Conservation (phyloP, 83 land plant species). For the Diphasiastrum complanatum region DNA sequence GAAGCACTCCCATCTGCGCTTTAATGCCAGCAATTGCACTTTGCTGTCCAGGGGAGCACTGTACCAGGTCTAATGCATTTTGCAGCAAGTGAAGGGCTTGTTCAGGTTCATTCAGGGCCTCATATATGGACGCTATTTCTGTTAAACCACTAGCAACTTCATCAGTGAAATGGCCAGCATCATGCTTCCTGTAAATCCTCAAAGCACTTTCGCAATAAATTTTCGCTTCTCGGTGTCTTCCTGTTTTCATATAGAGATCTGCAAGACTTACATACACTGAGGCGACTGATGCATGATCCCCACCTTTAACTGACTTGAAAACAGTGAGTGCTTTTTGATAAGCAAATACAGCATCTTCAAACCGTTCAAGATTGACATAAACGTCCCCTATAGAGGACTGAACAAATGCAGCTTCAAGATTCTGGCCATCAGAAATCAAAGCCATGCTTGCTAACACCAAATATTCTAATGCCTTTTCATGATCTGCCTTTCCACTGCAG, state of each 20-base stretch:
- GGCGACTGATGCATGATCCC: constrained; percentile 53
- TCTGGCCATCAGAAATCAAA: constrained; percentile 54
- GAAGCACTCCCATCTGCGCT: constrained; percentile 15
- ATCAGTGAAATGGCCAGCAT: constrained; percentile 40
- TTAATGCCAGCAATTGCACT: neutral
- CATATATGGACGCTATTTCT: constrained; percentile 7
- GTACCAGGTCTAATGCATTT: neutral
- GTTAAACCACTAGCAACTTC: constrained; percentile 62
- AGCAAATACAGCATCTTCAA: constrained; percentile 1
- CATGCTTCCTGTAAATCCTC: constrained; percentile 55
- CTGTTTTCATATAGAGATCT: constrained; percentile 5
- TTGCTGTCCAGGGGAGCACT: neutral
- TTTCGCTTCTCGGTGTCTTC: constrained; percentile 4
- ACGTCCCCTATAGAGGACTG: constrained; percentile 57
- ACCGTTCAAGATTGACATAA: neutral
- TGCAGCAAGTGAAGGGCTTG: constrained; percentile 3
- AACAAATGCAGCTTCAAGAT: constrained; percentile 54
- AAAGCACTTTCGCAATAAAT: constrained; percentile 46
- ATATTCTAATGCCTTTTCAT: constrained; percentile 65
- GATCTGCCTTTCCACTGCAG: constrained; percentile 64
- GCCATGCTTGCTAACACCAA: constrained; percentile 76
- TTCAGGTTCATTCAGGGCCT: constrained; percentile 10
- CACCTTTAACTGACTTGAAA: constrained; percentile 2
- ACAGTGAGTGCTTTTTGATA: constrained; percentile 8
- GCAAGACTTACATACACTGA: constrained; percentile 61